Evolutionary conservation across 495 filamentous ascomycete genomes (phyloP).

Genomic region (Penicillium nucicola): DNA sequence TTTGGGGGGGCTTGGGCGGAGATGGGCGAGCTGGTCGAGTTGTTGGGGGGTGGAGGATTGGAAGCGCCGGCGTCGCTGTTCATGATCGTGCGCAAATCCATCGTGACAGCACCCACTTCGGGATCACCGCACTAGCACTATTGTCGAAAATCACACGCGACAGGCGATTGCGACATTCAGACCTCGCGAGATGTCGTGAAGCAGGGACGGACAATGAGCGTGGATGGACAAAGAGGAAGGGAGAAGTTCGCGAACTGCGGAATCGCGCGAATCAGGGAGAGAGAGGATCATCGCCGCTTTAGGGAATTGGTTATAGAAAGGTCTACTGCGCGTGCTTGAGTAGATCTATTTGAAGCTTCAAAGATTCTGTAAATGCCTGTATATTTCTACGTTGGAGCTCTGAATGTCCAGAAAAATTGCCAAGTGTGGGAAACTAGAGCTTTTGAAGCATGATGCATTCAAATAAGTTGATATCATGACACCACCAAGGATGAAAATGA

Average conservation of each 20-base stretch:
- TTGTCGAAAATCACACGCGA: conserved; percentile 14
- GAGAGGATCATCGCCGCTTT: conserved; percentile 12
- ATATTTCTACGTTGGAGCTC: not conserved
- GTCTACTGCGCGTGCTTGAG: not conserved
- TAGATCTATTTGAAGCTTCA: not conserved
- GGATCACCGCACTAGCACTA: conserved; percentile 19
- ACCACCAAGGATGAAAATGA: too few species aligned
- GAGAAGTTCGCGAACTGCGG: conserved; percentile 29
- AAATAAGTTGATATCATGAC: not conserved
- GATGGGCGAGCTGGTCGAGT: conserved; percentile 20
- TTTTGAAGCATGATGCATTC: conserved; percentile 3
- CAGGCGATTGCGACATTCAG: conserved; percentile 22
- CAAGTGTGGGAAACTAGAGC: not conserved
- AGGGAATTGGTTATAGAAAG: conserved; percentile 5
- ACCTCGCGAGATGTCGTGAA: conserved; percentile 8
- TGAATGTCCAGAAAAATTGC: not conserved
- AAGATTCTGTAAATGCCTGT: not conserved
- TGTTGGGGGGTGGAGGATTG: conserved; percentile 21
- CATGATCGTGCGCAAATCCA: conserved; percentile 56
- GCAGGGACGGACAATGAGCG: conserved; percentile 11
- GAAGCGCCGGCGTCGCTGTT: conserved; percentile 44
- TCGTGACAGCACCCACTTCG: conserved; percentile 28
- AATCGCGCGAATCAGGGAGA: conserved; percentile 18
- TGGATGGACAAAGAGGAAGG: conserved; percentile 22
- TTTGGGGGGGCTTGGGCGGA: conserved; percentile 27